Base-by-base conservation (phyloP, 169 alveolate species). In the Plasmodium vivax region DNA sequence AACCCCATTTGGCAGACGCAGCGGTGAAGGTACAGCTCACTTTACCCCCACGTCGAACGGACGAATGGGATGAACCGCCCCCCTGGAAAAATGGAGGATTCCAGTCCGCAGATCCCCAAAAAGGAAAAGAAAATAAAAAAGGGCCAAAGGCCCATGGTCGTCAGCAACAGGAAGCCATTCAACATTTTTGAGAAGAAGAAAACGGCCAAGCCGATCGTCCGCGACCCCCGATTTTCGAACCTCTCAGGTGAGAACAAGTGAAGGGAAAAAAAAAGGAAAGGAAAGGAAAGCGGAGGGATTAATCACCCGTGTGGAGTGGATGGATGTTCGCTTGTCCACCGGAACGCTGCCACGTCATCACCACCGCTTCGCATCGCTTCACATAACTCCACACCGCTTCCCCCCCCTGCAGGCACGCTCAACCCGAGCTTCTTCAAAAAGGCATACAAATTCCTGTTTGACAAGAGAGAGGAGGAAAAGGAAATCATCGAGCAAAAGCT, bases 171-270 rank as follows among this genome's bases (percentile, higher is more conserved):
- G 56, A 85, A 74, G 58, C 93, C 93, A 12, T 85, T 85, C 30
- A 85, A 85, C 45, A 68, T 85, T 43, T 74, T 54, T 85, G 85
- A 85, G 19, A 85, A 85, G 58, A 85, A 85, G 27, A 73, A 85
- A 47, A 85, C 34, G 38, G 14, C 85, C 43, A 85, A 85, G 30
- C 93, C 93, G 6, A 32, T 32, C n/a, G 93, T 68, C 38, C 54
- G 93, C 54, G 93, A 85, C 38, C 93, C 93, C 4, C 30, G 93
- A 14, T 85, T 85, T 85, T 85, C 93, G 7, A 74, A 85, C 41
- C 79, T 85, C 2, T 85, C 93, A 32, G 93, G 93, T 85, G 54
- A n/a, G 58, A 30, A 27, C 51, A 12, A 58, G 27, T 58, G 74
- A 58, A 58, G 74, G 0, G 14, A 54, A 54, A 54, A 4, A 54